Conservation (phyloP, 2,329 filamentous ascomycete genomes). For the Cytospora schulzeri region DNA sequence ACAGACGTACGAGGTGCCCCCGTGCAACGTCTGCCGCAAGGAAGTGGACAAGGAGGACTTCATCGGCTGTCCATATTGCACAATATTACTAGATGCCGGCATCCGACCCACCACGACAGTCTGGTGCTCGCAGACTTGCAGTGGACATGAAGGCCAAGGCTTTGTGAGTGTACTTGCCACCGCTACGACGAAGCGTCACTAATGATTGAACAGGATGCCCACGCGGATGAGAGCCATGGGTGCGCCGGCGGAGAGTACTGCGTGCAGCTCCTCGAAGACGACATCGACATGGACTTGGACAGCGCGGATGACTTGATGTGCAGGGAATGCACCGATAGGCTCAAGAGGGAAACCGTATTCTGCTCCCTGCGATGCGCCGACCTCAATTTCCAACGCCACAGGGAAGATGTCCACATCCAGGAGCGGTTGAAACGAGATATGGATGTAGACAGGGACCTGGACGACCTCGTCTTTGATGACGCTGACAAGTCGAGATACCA, state of each 20-base stretch:
- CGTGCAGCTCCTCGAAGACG: slow-evolving; percentile 31
- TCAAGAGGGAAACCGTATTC: slow-evolving; percentile 35
- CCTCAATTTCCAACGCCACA: slow-evolving; percentile 37
- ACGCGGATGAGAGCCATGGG: slow-evolving; percentile 31
- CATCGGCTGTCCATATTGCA: slow-evolving; percentile 33
- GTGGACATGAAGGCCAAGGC: slow-evolving; percentile 31
- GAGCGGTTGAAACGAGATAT: slow-evolving; percentile 28
- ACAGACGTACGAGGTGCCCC: slow-evolving; percentile 34
- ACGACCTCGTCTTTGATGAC: slow-evolving; percentile 27
- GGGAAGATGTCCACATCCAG: slow-evolving; percentile 37
- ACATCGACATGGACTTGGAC: slow-evolving; percentile 30
- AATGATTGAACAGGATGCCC: slow-evolving; percentile 28
- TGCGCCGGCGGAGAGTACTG: slow-evolving; percentile 34
- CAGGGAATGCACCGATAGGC: slow-evolving; percentile 37
- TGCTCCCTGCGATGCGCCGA: slow-evolving; percentile 38
- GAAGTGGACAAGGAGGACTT: slow-evolving; percentile 31
- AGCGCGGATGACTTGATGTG: slow-evolving; percentile 33
- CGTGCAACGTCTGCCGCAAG: slow-evolving; percentile 33
- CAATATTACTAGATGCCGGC: slow-evolving; percentile 31
- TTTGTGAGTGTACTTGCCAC: slow-evolving; percentile 1
- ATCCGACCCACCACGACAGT: slow-evolving; percentile 31
- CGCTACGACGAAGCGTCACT: slow-evolving; percentile 7
- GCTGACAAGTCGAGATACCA: slow-evolving; percentile 29
- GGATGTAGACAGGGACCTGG: slow-evolving; percentile 25
- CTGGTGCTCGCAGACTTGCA: slow-evolving; percentile 35